Evolutionary conservation across 2,329 filamentous ascomycete genomes (phyloP), one percentile per base, ranked within the genome.

Genomic region (Ramularia endophylla): DNA sequence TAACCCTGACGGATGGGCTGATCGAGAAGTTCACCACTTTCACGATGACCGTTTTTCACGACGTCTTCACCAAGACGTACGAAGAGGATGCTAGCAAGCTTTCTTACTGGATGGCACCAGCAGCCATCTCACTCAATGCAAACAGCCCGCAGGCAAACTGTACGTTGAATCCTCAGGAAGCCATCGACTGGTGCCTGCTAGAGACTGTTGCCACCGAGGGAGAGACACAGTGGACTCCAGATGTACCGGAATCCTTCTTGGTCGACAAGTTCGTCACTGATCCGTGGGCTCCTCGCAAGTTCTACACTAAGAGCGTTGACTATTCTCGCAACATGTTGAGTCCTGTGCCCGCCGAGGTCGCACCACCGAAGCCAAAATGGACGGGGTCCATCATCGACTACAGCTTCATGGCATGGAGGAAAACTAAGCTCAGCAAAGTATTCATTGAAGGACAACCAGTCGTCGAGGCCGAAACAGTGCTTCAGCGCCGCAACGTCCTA

Each of bases 41-140:
- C 59, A 95, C 86, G 0, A 66, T 94, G 29, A 73, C 75, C 4
- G 64, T 94, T 0, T 95, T 94, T 61, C 68, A 77, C 12, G 87
- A 97, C 52, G 70, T 95, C 0, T 97, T 95, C 67, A 90, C 88
- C 62, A 98, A 98, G 61, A 72, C 73, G 3, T 98, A 87, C 55
- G 79, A 85, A 36, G 69, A 76, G 0, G 71, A 79, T 12, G 53
- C 70, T 0, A 63, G 72, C 1, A 78, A 81, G 19, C 75, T 95
- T 60, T 83, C 88, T 0, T 98, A 95, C 62, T 95, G 88, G 69
- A 58, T 95, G 11, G 84, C 80, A 0, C 90, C 92, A 15, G 48
- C 33, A 28, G 52, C 12, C 28, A 5, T 44, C 11, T 8, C 27
- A 9, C 20, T 46, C 11, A 9, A 20, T 11, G 31, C 7, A 9